Evolutionary conservation across 169 alveolate genomes (phyloP), one percentile per base, ranked within the genome.

Genomic region (Perkinsus chesapeaki): DNA sequence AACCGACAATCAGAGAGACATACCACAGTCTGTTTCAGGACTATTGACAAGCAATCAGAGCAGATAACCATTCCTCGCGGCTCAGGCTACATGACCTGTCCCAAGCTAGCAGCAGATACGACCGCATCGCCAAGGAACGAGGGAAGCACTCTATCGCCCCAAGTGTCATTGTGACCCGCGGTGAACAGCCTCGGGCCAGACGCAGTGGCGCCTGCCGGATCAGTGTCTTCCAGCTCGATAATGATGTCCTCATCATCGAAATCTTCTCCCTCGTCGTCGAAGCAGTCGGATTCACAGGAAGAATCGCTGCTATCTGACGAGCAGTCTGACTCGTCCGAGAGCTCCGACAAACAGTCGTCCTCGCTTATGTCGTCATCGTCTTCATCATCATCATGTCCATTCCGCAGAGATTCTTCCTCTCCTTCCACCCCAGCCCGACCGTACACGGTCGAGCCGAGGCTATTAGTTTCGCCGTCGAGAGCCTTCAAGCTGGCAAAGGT

Each of bases 401-500:
- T 23, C 82, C 82, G 82, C 27, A 60, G 31, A 1, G 82, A 16
- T 0, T 20, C 82, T 60, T 60, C 82, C 82, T 60, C 82, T 60
- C 27, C 82, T 60, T 60, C 82, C 12, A 9, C 27, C 9, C 27
- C 3, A 60, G 37, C 82, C 31, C 82, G 12, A 34, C 82, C 82
- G 23, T 23, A 60, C 27, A n/a, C n/a, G 82, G 3, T 1, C 82
- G 82, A 60, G n/a, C 82, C 82, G 82, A 60, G 82, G 82, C 23
- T 34, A 60, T 23, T 60, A 60, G 82, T 60, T 60, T 60, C 82
- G 82, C 82, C 82, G 82, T 60, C 82, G 82, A 1, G 82, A 23
- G 82, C 82, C 82, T 60, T 60, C 82, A 60, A 16, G 82, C 82
- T 60, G 82, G 82, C 82, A 60, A 60, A 60, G 82, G 82, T 60